phyloP scores from a whole-genome alignment of 2,329 filamentous ascomycete genomes.

The Penicillium sclerotiorum region DNA sequence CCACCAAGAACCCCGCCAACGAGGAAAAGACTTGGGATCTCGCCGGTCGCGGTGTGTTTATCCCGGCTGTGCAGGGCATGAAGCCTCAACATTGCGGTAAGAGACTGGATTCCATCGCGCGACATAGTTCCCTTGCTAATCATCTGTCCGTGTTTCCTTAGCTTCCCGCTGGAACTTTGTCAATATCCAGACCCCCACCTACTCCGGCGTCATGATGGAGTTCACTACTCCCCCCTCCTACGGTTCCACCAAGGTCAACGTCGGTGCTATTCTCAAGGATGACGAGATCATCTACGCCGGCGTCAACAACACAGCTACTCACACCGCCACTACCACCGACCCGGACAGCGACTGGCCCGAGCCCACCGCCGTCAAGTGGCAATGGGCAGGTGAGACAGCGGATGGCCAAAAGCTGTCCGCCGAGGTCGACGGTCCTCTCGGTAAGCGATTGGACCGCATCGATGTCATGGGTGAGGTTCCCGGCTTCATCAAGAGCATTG shows the following conservation, averaged over 20 bases:
- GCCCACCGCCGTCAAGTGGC: slow-evolving; percentile 72
- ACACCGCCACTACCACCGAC: slow-evolving; percentile 72
- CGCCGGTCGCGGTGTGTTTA: slow-evolving; percentile 76
- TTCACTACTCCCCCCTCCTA: slow-evolving; percentile 94
- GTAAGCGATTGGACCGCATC: slow-evolving; percentile 73
- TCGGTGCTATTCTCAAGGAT: slow-evolving; percentile 81
- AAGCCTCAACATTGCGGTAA: slow-evolving; percentile 93
- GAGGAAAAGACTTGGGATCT: slow-evolving; percentile 79
- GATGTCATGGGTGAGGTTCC: slow-evolving; percentile 98
- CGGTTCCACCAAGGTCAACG: slow-evolving; percentile 77
- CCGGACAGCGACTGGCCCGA: slow-evolving; percentile 84
- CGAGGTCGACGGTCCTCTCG: slow-evolving; percentile 69
- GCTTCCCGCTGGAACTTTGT: slow-evolving; percentile 90
- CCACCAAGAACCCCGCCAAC: no score
- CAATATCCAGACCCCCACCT: slow-evolving; percentile 83
- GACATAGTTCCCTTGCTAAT: slow-evolving; percentile 3
- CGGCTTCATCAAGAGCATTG: slow-evolving; percentile 91
- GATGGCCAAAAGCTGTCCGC: slow-evolving; percentile 75
- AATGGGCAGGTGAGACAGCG: slow-evolving; percentile 76
- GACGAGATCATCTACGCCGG: slow-evolving; percentile 77
- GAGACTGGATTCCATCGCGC: no score
- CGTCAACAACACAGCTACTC: slow-evolving; percentile 64
- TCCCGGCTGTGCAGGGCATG: slow-evolving; percentile 93
- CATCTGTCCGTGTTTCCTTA: slow-evolving; percentile 25
- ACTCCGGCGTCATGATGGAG: slow-evolving; percentile 93